Conservation (phyloP, 129 eudicot genomes). For the Pittosporum tobira region DNA sequence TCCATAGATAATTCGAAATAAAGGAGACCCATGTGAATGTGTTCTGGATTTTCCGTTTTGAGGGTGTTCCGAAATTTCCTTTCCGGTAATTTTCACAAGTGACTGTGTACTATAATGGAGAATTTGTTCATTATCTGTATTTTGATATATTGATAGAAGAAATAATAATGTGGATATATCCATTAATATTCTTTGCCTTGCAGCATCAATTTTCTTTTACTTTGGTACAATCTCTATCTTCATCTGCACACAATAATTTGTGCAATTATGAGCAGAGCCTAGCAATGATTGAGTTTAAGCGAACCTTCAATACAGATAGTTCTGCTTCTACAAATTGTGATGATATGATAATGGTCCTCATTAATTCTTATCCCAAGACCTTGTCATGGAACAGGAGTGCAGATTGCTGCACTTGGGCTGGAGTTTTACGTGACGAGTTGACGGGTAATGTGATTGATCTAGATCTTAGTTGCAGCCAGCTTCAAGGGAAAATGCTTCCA, state of each 20-base stretch:
- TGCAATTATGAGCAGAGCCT: background rate
- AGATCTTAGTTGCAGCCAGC: conserved; percentile 7
- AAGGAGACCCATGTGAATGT: too few species aligned
- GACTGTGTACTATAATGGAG: too few species aligned
- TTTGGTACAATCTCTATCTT: background rate
- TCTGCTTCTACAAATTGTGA: background rate
- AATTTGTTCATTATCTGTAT: too few species aligned
- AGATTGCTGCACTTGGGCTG: conserved; percentile 5
- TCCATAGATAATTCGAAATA: too few species aligned
- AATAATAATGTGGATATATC: too few species aligned
- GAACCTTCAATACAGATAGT: background rate
- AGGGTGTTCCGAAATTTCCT: too few species aligned
- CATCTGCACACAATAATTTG: background rate
- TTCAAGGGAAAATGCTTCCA: background rate
- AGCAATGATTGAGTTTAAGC: conserved; percentile 1
- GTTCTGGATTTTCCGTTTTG: too few species aligned
- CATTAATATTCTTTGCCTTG: background rate
- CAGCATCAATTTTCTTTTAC: background rate
- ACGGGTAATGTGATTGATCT: conserved; percentile 1
- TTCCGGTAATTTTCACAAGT: too few species aligned
- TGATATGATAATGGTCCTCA: background rate
- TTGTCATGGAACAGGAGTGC: background rate
- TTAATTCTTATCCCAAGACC: background rate
- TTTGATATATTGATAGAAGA: too few species aligned
- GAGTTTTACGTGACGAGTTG: background rate